phyloP scores from a whole-genome alignment of 768 basidiomycete genomes.

The Kwoniella newhampshirensis region DNA sequence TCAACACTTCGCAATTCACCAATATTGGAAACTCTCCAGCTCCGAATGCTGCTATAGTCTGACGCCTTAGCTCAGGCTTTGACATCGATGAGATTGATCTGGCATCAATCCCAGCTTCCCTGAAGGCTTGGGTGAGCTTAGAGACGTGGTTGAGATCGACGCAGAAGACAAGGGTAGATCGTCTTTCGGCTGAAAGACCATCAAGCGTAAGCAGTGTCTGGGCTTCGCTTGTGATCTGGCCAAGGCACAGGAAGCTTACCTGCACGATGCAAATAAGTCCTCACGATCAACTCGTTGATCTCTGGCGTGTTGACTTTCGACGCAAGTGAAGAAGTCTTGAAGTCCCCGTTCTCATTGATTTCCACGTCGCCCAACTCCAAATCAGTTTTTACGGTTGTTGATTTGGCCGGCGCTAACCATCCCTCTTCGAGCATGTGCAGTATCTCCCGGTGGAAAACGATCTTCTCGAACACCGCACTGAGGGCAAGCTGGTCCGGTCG shows the following conservation, averaged over 20 bases:
- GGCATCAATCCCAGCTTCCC: constrained; percentile 76
- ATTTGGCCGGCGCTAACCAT: constrained; percentile 85
- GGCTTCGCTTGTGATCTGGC: not conserved
- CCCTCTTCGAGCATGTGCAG: constrained; percentile 86
- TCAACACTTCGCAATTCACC: constrained; percentile 90
- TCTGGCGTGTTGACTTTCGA: constrained; percentile 76
- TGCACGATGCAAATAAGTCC: constrained; percentile 82
- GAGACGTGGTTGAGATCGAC: constrained; percentile 78
- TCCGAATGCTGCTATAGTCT: constrained; percentile 67
- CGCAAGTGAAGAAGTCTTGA: constrained; percentile 72
- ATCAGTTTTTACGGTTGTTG: constrained; percentile 75
- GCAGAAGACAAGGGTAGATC: constrained; percentile 90
- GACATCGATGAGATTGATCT: constrained; percentile 74
- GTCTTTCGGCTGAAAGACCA: constrained; percentile 59
- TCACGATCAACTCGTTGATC: constrained; percentile 74
- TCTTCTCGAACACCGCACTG: constrained; percentile 80
- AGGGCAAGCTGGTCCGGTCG: constrained; percentile 87
- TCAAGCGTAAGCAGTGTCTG: not conserved
- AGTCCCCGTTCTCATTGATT: constrained; percentile 71
- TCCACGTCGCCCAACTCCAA: constrained; percentile 69
- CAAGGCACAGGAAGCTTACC: constrained; percentile 56
- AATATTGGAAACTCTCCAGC: constrained; percentile 76
- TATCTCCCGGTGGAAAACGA: constrained; percentile 90
- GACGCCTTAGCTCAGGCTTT: constrained; percentile 63
- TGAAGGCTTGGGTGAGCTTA: constrained; percentile 70